Percentiles rank a stretch among this genome's conserved stretches.
phyloP scores from a whole-genome alignment of 208 protist genomes.

The Lotmaria passim region DNA sequence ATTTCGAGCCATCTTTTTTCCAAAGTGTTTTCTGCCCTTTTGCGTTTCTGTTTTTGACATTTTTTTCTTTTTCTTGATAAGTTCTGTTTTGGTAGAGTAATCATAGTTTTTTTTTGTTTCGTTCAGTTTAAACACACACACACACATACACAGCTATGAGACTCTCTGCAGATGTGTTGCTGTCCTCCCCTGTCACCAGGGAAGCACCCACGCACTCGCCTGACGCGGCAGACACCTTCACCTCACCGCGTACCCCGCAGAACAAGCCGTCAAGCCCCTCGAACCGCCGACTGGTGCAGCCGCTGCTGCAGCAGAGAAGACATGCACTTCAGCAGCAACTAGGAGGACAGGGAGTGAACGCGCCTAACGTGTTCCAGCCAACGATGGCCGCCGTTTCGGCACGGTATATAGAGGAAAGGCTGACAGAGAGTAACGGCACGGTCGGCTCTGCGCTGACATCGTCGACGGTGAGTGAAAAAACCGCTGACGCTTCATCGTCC shows the following conservation, averaged over 20 bases:
- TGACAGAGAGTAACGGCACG: background rate
- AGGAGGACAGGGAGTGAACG: background rate
- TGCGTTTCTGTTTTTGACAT: too few relatives aligned
- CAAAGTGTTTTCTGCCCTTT: too few relatives aligned
- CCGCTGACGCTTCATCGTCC: background rate
- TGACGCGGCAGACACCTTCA: background rate
- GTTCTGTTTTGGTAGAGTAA: too few relatives aligned
- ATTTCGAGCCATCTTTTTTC: too few relatives aligned
- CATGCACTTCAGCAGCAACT: constrained; percentile 6
- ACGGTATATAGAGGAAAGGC: background rate
- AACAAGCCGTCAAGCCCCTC: constrained; percentile 12
- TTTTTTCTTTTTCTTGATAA: too few relatives aligned
- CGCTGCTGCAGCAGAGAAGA: constrained; percentile 16
- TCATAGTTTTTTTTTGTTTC: too few relatives aligned
- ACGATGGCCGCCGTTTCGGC: background rate
- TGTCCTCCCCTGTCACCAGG: constrained; percentile 9
- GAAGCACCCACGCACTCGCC: background rate
- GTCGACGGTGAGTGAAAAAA: background rate
- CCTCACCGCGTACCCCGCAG: constrained; percentile 14
- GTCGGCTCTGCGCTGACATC: background rate
- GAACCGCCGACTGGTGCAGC: constrained; percentile 19
- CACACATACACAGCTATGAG: constrained; percentile 1
- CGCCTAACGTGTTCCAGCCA: background rate
- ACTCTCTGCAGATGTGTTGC: constrained; percentile 3
- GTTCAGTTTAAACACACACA: too few relatives aligned